phyloP scores from a whole-genome alignment of 2,329 filamentous ascomycete genomes.

The Aspergillus nomiae region DNA sequence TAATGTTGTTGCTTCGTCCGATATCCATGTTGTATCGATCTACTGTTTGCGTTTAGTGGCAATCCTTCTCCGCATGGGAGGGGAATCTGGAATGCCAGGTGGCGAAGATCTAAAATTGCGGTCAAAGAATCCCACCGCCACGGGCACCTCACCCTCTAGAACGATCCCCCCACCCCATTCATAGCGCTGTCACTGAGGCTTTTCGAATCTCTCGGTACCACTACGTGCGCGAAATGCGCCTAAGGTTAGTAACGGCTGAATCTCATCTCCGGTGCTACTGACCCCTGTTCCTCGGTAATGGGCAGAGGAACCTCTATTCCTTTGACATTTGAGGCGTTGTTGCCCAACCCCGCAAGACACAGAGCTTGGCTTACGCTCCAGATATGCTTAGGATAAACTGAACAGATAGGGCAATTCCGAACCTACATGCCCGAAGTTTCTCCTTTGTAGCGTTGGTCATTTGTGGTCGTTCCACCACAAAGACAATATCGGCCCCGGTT shows the following conservation, averaged over 20 bases:
- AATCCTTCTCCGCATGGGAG: constrained; percentile 11
- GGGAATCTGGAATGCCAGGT: constrained; percentile 17
- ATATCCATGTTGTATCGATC: constrained; percentile 3
- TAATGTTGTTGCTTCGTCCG: not conserved
- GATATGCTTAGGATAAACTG: not conserved
- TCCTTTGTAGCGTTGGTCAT: not conserved
- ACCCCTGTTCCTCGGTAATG: constrained; percentile 2
- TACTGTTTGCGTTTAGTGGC: constrained; percentile 7
- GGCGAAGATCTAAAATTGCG: constrained; percentile 27
- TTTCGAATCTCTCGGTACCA: not conserved
- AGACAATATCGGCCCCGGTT: not conserved
- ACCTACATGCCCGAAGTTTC: not conserved
- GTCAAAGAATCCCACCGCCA: constrained; percentile 28
- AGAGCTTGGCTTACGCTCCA: constrained; percentile 4
- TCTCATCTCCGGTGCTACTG: not conserved
- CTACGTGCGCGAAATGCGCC: constrained; percentile 11
- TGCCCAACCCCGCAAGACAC: constrained; percentile 26
- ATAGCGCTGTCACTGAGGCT: not conserved
- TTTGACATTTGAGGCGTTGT: constrained; percentile 13
- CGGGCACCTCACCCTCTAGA: constrained; percentile 9
- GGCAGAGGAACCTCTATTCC: not conserved
- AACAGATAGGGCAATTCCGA: not conserved
- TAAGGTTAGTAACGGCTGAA: constrained; percentile 11
- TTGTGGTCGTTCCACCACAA: not conserved
- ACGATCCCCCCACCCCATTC: constrained; percentile 10